Evolutionary conservation across 179 eudicot species (phyloP).

Genomic region (Heliamphora pulchella): DNA sequence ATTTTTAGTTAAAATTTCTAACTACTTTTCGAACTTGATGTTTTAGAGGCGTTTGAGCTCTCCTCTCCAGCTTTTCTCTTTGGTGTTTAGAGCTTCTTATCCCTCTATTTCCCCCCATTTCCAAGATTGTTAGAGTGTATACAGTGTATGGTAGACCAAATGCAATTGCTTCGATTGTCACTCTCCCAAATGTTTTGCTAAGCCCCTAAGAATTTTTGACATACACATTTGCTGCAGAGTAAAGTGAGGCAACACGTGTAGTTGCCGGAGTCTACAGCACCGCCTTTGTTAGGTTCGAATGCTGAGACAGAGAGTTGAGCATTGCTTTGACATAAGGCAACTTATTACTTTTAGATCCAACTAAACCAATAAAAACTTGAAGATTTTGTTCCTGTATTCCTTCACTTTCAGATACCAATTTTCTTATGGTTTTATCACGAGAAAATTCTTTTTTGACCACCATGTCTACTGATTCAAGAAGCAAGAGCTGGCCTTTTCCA

Average conservation of each 20-base stretch:
- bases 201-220: constrained; percentile 96
- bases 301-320: constrained; percentile 47
- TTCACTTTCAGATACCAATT: constrained; percentile 28
- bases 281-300: constrained; percentile 58
- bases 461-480: constrained; percentile 70
- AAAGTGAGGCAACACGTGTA: constrained; percentile 84
- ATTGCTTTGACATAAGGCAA: constrained; percentile 68
- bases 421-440: constrained; percentile 13
- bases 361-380: constrained; percentile 87
- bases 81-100: no score
- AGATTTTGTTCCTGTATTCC: constrained; percentile 37
- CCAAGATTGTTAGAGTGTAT: no score
- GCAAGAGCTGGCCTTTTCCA: constrained; percentile 88
- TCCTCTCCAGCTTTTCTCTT: no score
- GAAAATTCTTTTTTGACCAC: constrained; percentile 33
- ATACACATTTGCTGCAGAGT: constrained; percentile 95
- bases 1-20: no score
- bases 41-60: no score
- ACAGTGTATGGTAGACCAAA: constrained; percentile 59
- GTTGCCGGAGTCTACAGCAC: constrained; percentile 93
- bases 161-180: constrained; percentile 97
- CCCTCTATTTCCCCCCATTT: no score
- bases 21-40: no score
- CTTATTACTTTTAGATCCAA: constrained; percentile 95
- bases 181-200: constrained; percentile 99